Evolutionary conservation across 352 stramenopile genomes (phyloP).

Genomic region (Phytophthora vignae): DNA sequence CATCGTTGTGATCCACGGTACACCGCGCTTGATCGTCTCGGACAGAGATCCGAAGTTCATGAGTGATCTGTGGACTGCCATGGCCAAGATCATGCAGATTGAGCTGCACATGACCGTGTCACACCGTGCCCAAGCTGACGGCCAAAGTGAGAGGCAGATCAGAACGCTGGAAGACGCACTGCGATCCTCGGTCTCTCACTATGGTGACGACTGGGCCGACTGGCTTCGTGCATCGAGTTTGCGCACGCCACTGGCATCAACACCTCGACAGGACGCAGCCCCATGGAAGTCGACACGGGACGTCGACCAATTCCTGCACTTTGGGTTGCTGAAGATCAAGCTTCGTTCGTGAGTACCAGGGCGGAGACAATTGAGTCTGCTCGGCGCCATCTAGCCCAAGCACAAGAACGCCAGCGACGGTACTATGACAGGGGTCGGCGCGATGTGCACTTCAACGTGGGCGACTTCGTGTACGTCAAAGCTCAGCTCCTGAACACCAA

Average conservation of each 20-base stretch:
- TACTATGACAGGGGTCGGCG: not conserved
- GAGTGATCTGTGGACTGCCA: not conserved
- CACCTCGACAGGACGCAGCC: not conserved
- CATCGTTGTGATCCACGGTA: not conserved
- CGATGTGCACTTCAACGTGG: not conserved
- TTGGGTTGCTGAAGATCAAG: not conserved
- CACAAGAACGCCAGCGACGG: not conserved
- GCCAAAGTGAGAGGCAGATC: conserved; percentile 8
- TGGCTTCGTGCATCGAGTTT: not conserved
- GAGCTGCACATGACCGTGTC: conserved; percentile 8
- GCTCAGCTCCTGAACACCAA: not conserved
- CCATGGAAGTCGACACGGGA: conserved; percentile 9
- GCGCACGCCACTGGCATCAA: conserved; percentile 1
- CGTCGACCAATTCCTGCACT: not conserved
- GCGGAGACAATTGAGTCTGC: not conserved
- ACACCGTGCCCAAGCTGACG: conserved; percentile 4
- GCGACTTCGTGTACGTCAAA: not conserved
- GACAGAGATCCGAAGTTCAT: conserved; percentile 3
- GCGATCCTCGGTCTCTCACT: conserved; percentile 5
- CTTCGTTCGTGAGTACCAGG: not conserved
- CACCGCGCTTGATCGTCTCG: not conserved
- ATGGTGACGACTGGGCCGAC: conserved; percentile 4
- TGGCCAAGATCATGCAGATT: conserved; percentile 2
- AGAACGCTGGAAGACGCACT: conserved; percentile 5
- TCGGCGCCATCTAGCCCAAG: not conserved